A percentile compares a stretch with the other conserved stretches of the same genome.
Conservation (phyloP, 371 early-diverging fungal genomes). For the Chytridiales sp. region DNA sequence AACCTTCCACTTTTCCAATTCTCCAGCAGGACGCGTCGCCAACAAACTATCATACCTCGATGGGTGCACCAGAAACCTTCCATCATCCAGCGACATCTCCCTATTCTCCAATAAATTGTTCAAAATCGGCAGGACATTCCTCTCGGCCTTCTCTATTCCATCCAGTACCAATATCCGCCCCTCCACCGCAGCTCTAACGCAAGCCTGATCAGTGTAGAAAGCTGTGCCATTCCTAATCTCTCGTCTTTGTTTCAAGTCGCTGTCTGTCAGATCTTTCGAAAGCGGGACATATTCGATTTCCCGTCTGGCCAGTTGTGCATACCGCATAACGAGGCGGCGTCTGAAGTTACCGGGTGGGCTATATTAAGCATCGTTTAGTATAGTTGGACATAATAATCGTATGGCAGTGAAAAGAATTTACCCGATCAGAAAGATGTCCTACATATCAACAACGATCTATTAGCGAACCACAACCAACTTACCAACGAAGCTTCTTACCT, state of each 20-base stretch:
- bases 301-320: conserved; percentile 65
- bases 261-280: conserved; percentile 74
- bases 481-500: conserved; percentile 42
- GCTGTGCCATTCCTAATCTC: conserved; percentile 74
- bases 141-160: conserved; percentile 78
- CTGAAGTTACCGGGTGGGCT: conserved; percentile 72
- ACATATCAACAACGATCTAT: neutral
- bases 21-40: conserved; percentile 32
- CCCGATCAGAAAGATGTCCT: conserved; percentile 76
- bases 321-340: conserved; percentile 68
- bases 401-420: conserved; percentile 13
- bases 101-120: conserved; percentile 86
- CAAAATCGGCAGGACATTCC: conserved; percentile 82
- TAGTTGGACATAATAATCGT: neutral
- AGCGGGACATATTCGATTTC: conserved; percentile 78
- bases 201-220: conserved; percentile 74
- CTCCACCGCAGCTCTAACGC: conserved; percentile 78
- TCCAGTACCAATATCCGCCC: conserved; percentile 80
- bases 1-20: conserved; percentile 53
- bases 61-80: conserved; percentile 71
- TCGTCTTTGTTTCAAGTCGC: conserved; percentile 81
- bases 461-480: neutral
- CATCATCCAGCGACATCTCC: conserved; percentile 86
- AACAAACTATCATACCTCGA: conserved; percentile 58
- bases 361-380: neutral